These are phyloP conservation scores for Telopea speciosissima DNA, from an alignment of 177 flowering plant genomes.

Conservation along the genomic window DNA sequence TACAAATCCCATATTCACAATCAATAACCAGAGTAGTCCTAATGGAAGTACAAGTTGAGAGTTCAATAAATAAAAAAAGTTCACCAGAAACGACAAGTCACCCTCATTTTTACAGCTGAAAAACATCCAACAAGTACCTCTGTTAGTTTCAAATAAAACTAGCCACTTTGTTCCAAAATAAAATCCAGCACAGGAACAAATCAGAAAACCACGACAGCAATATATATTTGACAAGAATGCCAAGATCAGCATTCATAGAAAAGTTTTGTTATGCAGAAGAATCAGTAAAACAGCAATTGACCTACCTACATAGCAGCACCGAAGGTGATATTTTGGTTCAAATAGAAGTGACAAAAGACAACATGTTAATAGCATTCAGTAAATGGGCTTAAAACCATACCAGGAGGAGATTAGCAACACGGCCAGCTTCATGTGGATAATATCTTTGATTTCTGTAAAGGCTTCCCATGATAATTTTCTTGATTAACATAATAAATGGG, in stretches of 20 bases:
- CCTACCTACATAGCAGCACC: background rate
- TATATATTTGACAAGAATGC: background rate
- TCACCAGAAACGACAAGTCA: background rate
- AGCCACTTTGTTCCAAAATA: background rate
- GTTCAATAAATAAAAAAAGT: background rate
- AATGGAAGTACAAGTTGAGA: background rate
- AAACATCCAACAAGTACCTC: background rate
- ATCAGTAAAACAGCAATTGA: background rate
- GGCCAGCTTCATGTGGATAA: slow-evolving; percentile 88
- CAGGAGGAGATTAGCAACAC: slow-evolving; percentile 81
- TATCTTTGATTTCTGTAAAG: slow-evolving; percentile 69
- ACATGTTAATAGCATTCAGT: background rate
- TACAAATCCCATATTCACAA: background rate
- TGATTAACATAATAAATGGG: background rate
- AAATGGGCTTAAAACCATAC: slow-evolving; percentile 28
- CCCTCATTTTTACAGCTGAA: background rate
- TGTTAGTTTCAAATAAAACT: background rate
- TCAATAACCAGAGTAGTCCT: background rate
- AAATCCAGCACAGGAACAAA: background rate
- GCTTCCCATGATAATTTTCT: slow-evolving; percentile 13
- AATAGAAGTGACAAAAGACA: background rate
- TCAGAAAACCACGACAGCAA: too few species aligned
- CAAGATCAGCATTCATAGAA: background rate
- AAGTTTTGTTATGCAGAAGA: background rate
- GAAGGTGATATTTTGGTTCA: background rate